Evolutionary conservation across 768 basidiomycete genomes (phyloP).

Genomic region (Lanmaoa pseudosensibilis): DNA sequence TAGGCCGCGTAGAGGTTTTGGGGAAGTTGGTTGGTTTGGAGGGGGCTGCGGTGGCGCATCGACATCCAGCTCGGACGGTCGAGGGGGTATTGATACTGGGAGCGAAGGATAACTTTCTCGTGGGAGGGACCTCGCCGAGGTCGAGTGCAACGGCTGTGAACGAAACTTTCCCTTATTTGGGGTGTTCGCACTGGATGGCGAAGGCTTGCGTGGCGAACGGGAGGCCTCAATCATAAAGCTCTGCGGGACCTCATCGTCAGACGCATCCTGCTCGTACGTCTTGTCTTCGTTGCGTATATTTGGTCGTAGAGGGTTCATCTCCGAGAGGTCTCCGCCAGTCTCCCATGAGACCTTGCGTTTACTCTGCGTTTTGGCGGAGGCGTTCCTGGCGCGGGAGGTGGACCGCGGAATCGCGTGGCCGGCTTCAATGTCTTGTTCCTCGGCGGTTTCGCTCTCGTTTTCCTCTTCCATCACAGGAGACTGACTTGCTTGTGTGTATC

Average conservation of each 20-base stretch:
- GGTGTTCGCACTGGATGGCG: slow-evolving; percentile 27
- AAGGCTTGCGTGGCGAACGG: slow-evolving; percentile 38
- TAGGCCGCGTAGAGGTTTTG: slow-evolving; percentile 62
- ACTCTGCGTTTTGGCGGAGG: slow-evolving; percentile 40
- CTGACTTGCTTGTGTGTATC: slow-evolving; percentile 74
- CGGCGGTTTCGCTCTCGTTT: slow-evolving; percentile 42
- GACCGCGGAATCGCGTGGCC: slow-evolving; percentile 45
- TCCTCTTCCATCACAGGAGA: slow-evolving; percentile 76
- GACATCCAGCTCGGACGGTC: slow-evolving; percentile 61
- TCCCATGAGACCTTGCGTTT: slow-evolving; percentile 62
- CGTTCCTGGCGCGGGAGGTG: slow-evolving; percentile 29
- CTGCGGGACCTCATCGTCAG: slow-evolving; percentile 83
- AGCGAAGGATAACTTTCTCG: slow-evolving; percentile 39
- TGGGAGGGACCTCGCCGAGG: slow-evolving; percentile 39
- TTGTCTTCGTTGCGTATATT: slow-evolving; percentile 71
- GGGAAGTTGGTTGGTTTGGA: slow-evolving; percentile 22
- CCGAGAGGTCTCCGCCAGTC: slow-evolving; percentile 49
- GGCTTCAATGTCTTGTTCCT: slow-evolving; percentile 59
- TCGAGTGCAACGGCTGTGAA: slow-evolving; percentile 54
- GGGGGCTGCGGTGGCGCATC: slow-evolving; percentile 32
- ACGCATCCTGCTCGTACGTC: slow-evolving; percentile 57
- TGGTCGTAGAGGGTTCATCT: slow-evolving; percentile 60
- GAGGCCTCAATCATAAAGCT: slow-evolving; percentile 83
- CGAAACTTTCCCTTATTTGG: slow-evolving; percentile 40
- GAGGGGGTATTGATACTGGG: slow-evolving; percentile 53